phyloP scores from a whole-genome alignment of 129 eudicot species.

The Artemisia tridentata region DNA sequence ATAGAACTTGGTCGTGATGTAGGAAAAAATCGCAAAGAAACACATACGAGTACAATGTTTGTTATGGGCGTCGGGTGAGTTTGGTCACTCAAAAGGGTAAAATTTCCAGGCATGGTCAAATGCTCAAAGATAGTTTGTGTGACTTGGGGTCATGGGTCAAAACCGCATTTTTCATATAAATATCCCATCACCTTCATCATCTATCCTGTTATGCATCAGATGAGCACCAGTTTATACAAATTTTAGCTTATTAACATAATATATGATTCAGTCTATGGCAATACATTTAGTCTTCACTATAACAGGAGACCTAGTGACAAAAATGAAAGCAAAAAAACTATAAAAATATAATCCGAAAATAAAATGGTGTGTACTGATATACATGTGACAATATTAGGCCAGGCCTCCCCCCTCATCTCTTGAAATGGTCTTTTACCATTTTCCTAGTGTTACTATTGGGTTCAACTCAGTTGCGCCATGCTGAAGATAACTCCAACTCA shows the following conservation, averaged over 20 bases:
- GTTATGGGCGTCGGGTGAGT: too few relatives aligned
- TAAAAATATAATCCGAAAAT: not conserved
- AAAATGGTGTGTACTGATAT: slow-evolving; percentile 18
- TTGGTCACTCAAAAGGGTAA: too few relatives aligned
- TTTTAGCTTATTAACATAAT: not conserved
- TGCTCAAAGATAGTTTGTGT: too few relatives aligned
- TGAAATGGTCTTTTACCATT: slow-evolving; percentile 1
- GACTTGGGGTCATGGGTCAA: too few relatives aligned
- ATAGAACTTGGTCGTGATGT: too few relatives aligned
- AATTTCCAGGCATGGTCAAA: too few relatives aligned
- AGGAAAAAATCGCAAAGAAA: too few relatives aligned
- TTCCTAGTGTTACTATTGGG: slow-evolving; percentile 12
- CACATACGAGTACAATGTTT: too few relatives aligned
- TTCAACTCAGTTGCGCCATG: slow-evolving; percentile 82
- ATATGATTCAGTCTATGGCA: not conserved
- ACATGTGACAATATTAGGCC: slow-evolving; percentile 17
- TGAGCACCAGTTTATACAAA: not conserved
- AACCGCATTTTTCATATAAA: too few relatives aligned
- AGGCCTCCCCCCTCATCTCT: not conserved
- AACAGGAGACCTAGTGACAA: slow-evolving; percentile 13
- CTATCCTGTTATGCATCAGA: not conserved
- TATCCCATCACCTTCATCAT: not conserved
- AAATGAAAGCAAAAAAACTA: not conserved
- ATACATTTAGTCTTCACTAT: slow-evolving; percentile 15
- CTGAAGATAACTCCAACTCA: slow-evolving; percentile 76